Base-by-base conservation (phyloP, 768 basidiomycete species). In the Mycena pura region DNA sequence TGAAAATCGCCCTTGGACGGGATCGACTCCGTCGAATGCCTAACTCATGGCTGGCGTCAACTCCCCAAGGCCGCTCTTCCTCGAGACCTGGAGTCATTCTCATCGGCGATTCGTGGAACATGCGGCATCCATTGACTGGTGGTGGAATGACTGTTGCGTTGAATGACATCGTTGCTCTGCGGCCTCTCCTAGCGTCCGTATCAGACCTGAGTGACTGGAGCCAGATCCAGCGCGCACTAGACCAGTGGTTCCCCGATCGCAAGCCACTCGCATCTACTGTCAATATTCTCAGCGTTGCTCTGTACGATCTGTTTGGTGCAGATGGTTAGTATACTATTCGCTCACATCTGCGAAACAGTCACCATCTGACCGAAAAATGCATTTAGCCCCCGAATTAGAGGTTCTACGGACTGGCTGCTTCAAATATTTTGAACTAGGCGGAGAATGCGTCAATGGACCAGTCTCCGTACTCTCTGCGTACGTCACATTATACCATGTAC, bases 81-180 rank as follows among this genome's bases (percentile, higher is more conserved):
- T 76, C 76, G 17, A 90, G 86, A 63, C 82, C 87, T 47, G 93
- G 93, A 24, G 87, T 86, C 10, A 77, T 99, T 58, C 86, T 99
- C 62, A 80, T 97, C 31, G 97, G 97, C 2, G 97, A 99, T 72
- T 88, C 96, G 2, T 96, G 94, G 91, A 99, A 99, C 72, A 99
- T 99, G 96, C 92, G 97, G 0, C 97, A 99, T 74, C 97, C 97
- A 2, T 82, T 99, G 21, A 99, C 97, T 0, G 97, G 97, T 6
- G 95, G 95, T 11, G 97, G 97, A 6, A 99, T 99, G 97, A 96
- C 95, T 0, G 96, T 98, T 36, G 95, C 95, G 2, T 79, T 99
- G 45, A 83, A 87, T 69, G 97, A 99, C 66, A 90, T 91, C 5
- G 89, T 94, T 14, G 65, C 92, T 29, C 81, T 99, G 14, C 75